Evolutionary conservation across 179 eudicot species (phyloP).

Genomic region (Amaranthus tricolor): DNA sequence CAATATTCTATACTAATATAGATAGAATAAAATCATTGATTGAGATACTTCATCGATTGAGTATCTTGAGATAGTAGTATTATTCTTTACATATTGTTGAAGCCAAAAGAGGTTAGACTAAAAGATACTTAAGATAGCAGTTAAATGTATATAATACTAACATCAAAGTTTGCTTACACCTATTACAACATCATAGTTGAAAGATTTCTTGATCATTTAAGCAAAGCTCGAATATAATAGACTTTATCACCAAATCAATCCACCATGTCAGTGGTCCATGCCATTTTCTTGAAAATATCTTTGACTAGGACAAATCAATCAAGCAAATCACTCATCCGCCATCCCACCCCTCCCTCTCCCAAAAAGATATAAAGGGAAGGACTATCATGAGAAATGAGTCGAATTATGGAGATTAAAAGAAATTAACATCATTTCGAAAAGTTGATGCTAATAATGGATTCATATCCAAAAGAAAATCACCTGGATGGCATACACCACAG

Average conservation of each 20-base stretch:
- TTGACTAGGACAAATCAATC: not conserved
- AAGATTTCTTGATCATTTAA: not conserved
- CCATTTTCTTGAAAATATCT: not conserved
- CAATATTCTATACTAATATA: too few species aligned
- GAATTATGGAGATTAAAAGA: not conserved
- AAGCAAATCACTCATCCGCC: not conserved
- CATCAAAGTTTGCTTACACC: not conserved
- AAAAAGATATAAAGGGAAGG: not conserved
- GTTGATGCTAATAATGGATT: not conserved
- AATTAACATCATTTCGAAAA: not conserved
- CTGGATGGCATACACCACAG: constrained; percentile 77
- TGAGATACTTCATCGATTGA: too few species aligned
- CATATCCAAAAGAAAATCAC: constrained; percentile 38
- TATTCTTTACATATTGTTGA: not conserved
- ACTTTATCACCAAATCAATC: not conserved
- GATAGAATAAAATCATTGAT: too few species aligned
- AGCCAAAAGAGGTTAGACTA: not conserved
- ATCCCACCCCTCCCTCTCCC: not conserved
- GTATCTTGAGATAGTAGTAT: too few species aligned
- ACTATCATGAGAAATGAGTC: not conserved
- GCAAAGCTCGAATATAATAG: not conserved
- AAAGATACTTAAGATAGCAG: not conserved
- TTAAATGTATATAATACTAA: not conserved
- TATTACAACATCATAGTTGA: not conserved
- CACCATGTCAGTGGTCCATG: not conserved